Conservation (phyloP, 2,329 filamentous ascomycete species). For the Aspergillus pseudonomiae region DNA sequence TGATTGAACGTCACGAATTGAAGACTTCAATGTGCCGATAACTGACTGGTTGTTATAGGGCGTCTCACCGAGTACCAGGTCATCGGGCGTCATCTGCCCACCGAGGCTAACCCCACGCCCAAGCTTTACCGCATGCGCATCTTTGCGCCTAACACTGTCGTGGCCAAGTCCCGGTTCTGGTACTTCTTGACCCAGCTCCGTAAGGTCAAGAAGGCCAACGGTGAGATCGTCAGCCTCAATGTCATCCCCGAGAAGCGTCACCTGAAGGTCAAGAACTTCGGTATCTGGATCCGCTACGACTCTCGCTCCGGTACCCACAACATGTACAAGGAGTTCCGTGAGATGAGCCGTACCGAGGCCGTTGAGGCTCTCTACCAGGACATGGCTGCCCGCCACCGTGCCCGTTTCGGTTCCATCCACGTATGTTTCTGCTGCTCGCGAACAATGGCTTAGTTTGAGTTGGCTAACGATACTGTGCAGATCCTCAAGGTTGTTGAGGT, state of each 20-base stretch:
- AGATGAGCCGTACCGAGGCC: slow-evolving; percentile 93
- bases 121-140: slow-evolving; percentile 99
- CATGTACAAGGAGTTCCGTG: slow-evolving; percentile 99
- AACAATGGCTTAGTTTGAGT: not conserved
- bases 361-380: slow-evolving; percentile 98
- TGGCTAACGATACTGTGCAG: slow-evolving; percentile 51
- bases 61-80: slow-evolving; percentile 99
- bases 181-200: slow-evolving; percentile 99
- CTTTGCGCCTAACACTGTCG: slow-evolving; percentile 95
- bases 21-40: slow-evolving; percentile 16
- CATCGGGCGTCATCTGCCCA: slow-evolving; percentile 98
- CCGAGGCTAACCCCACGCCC: slow-evolving; percentile 93
- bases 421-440: slow-evolving; percentile 61
- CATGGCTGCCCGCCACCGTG: slow-evolving; percentile 98
- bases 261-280: slow-evolving; percentile 99
- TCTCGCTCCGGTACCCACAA: slow-evolving; percentile 99
- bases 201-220: slow-evolving; percentile 99
- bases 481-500: slow-evolving; percentile 98
- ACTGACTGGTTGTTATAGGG: slow-evolving; percentile 63
- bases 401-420: slow-evolving; percentile 97
- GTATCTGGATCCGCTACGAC: slow-evolving; percentile 99
- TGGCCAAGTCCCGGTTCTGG: slow-evolving; percentile 99
- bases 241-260: slow-evolving; percentile 98
- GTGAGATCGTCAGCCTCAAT: slow-evolving; percentile 98
- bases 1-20: slow-evolving; percentile 2